Conservation (phyloP, 306 rosid genomes). For the Lathyrus oleraceus region DNA sequence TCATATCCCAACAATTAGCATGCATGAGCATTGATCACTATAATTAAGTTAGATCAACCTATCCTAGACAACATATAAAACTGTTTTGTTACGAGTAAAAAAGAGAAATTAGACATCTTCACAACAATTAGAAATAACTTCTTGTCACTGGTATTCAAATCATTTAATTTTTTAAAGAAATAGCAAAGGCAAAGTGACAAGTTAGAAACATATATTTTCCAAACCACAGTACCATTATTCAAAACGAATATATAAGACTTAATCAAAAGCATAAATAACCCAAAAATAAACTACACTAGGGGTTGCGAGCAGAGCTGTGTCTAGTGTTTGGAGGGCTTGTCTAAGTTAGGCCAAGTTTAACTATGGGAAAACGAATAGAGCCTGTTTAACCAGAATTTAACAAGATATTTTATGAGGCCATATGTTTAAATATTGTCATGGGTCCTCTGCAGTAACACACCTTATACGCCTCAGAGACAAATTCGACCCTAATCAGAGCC, state of each 20-base stretch:
- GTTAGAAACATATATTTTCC: slow-evolving; percentile 1
- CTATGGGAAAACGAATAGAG: too few relatives aligned
- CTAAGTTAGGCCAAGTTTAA: too few relatives aligned
- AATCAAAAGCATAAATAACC: slow-evolving; percentile 11
- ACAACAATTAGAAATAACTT: not conserved
- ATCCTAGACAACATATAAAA: not conserved
- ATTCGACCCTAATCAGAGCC: too few relatives aligned
- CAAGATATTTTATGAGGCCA: too few relatives aligned
- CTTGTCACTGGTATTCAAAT: not conserved
- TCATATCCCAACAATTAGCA: too few relatives aligned
- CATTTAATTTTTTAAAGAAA: not conserved
- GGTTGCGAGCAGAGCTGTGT: not conserved
- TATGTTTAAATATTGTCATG: too few relatives aligned
- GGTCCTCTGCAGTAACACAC: too few relatives aligned
- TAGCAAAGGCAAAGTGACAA: slow-evolving; percentile 14
- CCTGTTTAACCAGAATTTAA: too few relatives aligned
- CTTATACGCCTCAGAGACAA: too few relatives aligned
- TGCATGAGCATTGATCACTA: too few relatives aligned
- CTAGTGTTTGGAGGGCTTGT: not conserved
- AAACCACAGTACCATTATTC: not conserved
- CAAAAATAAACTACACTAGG: not conserved
- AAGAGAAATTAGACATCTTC: slow-evolving; percentile 5
- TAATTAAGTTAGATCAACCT: not conserved
- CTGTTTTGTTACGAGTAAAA: not conserved
- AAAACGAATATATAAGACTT: not conserved